Base-by-base conservation (phyloP, 768 basidiomycete genomes). In the Termitomyces sp. region DNA sequence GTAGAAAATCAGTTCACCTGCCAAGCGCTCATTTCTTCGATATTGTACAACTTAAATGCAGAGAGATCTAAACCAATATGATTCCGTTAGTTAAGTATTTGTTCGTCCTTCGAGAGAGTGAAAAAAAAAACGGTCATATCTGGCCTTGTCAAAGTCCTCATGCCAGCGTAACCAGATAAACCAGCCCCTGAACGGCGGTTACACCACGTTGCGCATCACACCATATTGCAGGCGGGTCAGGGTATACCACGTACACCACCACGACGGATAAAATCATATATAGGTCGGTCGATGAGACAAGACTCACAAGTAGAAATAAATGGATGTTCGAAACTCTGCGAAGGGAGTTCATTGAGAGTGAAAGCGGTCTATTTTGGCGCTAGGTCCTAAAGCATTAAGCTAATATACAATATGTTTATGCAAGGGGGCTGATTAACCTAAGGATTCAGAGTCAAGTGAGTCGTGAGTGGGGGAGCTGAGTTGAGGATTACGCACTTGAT, bases 351-450 rank as follows among this genome's bases (percentile, higher is more conserved):
- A 12, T 15, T 12, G 20, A 53, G n/a, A 9, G 44, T 29, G 42
- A 53, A 40, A 52, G 33, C 52, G 53, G 47, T 61, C 58, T 60
- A 60, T 66, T 59, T 59, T 54, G 56, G 25, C 16, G 50, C 27
- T 41, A 50, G 15, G 23, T 41, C 40, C 54, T 60, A 63, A 58
- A 46, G 56, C 36, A 70, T 62, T 67, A 70, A 64, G 66, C 58
- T 56, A 56, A 58, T 63, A 49, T 60, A 70, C 60, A 66, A 46
- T 59, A 58, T 50, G 61, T 52, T 48, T 39, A 97, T 66, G 94
- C 94, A 63, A 96, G 84, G 22, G 94, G 94, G 69, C 91, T 95
- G 73, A 97, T 91, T 66, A 97, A 82, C 75, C 94, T 97, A 65
- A 7, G 29, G 23, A 44, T 7, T 29, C n/a, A 9, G 29, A 50